Evolutionary conservation across 495 filamentous ascomycete genomes (phyloP).

Genomic region (Terfezia claveryi): DNA sequence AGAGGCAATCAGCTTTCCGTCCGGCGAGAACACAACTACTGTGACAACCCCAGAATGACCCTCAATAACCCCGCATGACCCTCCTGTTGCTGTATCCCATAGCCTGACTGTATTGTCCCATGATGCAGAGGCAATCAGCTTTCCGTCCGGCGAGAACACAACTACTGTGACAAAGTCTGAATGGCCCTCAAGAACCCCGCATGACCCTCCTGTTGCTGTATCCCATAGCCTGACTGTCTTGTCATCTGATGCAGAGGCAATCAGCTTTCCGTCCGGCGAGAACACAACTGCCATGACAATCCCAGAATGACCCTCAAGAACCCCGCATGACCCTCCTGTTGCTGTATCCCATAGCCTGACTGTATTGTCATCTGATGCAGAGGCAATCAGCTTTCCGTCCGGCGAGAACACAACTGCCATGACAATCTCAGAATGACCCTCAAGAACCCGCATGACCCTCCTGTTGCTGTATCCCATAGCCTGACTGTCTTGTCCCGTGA

Average conservation of each 20-base stretch:
- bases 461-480: neutral
- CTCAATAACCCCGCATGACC: neutral
- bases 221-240: neutral
- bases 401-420: neutral
- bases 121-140: neutral
- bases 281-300: neutral
- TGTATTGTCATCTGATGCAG: neutral
- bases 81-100: neutral
- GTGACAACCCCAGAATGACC: neutral
- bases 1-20: neutral
- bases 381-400: neutral
- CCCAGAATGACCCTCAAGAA: neutral
- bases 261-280: neutral
- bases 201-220: neutral
- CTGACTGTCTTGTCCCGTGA: neutral
- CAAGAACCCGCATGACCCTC: neutral
- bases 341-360: neutral
- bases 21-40: neutral
- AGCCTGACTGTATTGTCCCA: neutral
- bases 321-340: neutral
- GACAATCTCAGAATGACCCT: neutral
- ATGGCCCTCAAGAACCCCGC: neutral
- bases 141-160: neutral
- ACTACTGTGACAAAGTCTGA: too few relatives aligned
- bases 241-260: neutral